Base-by-base conservation (phyloP, 352 stramenopile genomes). In the Globisporangium recalcitrans region DNA sequence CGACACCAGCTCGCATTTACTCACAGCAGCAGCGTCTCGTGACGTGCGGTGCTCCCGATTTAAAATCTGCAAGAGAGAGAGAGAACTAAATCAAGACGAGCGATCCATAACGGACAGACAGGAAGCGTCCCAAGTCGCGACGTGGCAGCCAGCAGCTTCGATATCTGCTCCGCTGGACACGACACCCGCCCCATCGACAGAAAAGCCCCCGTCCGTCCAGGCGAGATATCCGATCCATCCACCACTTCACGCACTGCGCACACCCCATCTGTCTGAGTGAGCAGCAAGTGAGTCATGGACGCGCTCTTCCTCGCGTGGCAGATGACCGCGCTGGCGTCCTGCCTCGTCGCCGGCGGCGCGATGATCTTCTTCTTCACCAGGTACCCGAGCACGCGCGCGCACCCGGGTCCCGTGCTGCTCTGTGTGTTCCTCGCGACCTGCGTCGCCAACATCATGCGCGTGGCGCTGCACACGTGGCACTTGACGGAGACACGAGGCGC, bases 361-460 rank as follows among this genome's bases (percentile, higher is more conserved):
- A 91, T 91, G 81, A 58, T 91, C 61, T 74, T 75, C 55, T 88
- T 91, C 70, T 91, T 91, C 62, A 68, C 75, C 64, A 87, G 74
- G 65, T 89, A 83, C 59, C 64, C 74, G 3, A 82, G 78, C 52
- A 77, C 78, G 1, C 69, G 83, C 4, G 71, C 78, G 24, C 85
- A 94, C 51, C 85, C 85, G 1, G 85, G 85, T 0, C 75, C 82
- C 16, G 78, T 91, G 53, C 74, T 94, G 31, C 72, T 94, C 61
- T 90, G 80, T 63, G 87, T 94, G 57, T 87, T 91, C 55, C 60
- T 94, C 44, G 82, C 76, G 22, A 74, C 75, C 4, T 89, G 72
- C 49, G 74, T 91, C 59, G 69, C 78, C 36, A 93, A 86, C 68
- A 70, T 90, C 52, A 69, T 75, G 57, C 81, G 83, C 52, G 81